A percentile compares a stretch with the other conserved stretches of the same genome.
Evolutionary conservation across 176 grass and related monocot species (phyloP).

Genomic region (Avena sativa): DNA sequence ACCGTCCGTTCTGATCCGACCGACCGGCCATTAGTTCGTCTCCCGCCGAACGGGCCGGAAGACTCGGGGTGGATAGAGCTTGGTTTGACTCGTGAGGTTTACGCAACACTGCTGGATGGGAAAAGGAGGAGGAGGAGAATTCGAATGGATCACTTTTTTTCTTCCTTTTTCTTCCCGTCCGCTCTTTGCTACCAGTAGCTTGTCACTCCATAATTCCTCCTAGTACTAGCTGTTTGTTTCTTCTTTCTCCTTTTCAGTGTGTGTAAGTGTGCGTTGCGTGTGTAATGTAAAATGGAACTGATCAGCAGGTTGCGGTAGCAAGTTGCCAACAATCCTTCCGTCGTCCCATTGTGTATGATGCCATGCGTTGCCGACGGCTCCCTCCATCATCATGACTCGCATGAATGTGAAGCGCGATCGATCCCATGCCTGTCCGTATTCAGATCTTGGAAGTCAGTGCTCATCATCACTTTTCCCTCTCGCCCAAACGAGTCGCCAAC

Average conservation of each 20-base stretch:
- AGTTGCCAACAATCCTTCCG: conserved; percentile 30
- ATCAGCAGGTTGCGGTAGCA: not conserved
- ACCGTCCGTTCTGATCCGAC: conserved; percentile 45
- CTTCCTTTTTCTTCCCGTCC: not conserved
- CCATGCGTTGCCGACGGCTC: not conserved
- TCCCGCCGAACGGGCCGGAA: not conserved
- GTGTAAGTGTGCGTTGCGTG: conserved; percentile 13
- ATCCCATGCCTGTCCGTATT: not conserved
- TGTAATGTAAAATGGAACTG: conserved; percentile 37
- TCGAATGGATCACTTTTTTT: not conserved
- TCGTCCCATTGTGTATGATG: not conserved
- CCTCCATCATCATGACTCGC: not conserved
- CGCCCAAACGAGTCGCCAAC: not conserved
- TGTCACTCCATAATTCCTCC: not conserved
- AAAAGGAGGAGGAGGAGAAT: not conserved
- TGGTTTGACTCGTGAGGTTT: conserved; percentile 41
- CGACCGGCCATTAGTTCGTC: not conserved
- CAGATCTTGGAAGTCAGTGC: conserved; percentile 21
- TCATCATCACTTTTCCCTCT: not conserved
- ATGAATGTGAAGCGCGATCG: conserved; percentile 3
- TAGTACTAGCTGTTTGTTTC: conserved; percentile 12
- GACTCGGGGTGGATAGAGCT: conserved; percentile 17
- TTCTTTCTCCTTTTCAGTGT: not conserved
- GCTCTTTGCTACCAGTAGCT: not conserved
- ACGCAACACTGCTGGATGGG: not conserved